Conservation (phyloP, 2,329 filamentous ascomycete genomes). For the Kalmusia sp. region DNA sequence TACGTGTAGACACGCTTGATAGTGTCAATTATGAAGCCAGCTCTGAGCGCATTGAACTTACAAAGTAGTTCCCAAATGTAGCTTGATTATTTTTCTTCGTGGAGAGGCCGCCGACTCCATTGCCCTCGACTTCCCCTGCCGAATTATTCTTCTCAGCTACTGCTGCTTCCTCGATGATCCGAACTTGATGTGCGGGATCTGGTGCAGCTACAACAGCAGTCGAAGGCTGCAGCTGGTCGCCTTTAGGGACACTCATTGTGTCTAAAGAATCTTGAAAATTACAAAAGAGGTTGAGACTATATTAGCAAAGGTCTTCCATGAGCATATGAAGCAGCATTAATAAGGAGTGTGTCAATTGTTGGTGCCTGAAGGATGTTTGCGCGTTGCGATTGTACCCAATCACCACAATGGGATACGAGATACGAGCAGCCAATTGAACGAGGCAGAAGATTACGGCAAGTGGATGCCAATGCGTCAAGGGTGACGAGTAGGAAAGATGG, state of each 20-base stretch:
- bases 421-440: slow-evolving; percentile 1
- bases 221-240: slow-evolving; percentile 10
- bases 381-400: background rate
- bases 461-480: background rate
- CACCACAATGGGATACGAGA: slow-evolving; percentile 1
- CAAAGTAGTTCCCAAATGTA: slow-evolving; percentile 41
- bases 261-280: background rate
- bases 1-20: slow-evolving; percentile 43
- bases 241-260: slow-evolving; percentile 2
- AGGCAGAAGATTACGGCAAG: background rate
- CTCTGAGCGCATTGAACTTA: slow-evolving; percentile 18
- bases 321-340: background rate
- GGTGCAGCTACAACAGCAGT: slow-evolving; percentile 17
- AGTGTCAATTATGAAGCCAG: slow-evolving; percentile 2
- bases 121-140: slow-evolving; percentile 6
- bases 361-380: background rate
- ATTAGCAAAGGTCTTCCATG: background rate
- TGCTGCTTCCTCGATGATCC: slow-evolving; percentile 16
- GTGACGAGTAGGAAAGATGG: background rate
- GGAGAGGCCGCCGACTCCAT: background rate
- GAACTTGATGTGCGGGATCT: slow-evolving; percentile 18
- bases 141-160: slow-evolving; percentile 12
- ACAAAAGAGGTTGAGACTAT: background rate
- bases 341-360: background rate
- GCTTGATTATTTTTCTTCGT: slow-evolving; percentile 27